These are phyloP conservation scores for Whalleya microplaca DNA, from an alignment of 2,329 filamentous ascomycete species.

Conservation along the genomic window DNA sequence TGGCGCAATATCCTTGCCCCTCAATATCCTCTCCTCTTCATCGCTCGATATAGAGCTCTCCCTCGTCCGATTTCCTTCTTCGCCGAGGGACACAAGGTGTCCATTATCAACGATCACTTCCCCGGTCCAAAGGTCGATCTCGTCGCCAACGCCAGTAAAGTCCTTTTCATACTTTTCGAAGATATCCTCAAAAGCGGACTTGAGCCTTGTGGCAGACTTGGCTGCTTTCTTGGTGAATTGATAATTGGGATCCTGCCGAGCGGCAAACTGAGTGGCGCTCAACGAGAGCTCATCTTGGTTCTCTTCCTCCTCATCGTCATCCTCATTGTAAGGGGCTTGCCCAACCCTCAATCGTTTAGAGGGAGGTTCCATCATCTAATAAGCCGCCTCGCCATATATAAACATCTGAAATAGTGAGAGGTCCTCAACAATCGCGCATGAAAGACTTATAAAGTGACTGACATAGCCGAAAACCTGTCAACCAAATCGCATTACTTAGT, in stretches of 20 bases:
- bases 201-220: constrained; percentile 71
- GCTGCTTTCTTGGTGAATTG: constrained; percentile 65
- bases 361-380: constrained; percentile 58
- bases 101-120: constrained; percentile 90
- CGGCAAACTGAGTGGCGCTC: constrained; percentile 51
- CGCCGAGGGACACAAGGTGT: constrained; percentile 64
- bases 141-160: constrained; percentile 82
- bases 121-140: constrained; percentile 83
- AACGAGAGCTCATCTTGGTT: constrained; percentile 53
- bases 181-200: constrained; percentile 84
- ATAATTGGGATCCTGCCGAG: constrained; percentile 55
- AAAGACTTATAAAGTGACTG: not conserved
- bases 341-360: constrained; percentile 64
- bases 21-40: constrained; percentile 43
- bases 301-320: constrained; percentile 43
- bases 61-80: constrained; percentile 41
- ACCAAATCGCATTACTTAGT: not conserved
- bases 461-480: not conserved
- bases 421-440: too few species aligned
- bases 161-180: constrained; percentile 87
- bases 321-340: constrained; percentile 39
- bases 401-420: not conserved
- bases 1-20: constrained; percentile 31
- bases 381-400: constrained; percentile 6
- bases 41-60: constrained; percentile 36